Conservation (phyloP, 108 stramenopile genomes). For the Mayamaea pseudoterrestris region DNA sequence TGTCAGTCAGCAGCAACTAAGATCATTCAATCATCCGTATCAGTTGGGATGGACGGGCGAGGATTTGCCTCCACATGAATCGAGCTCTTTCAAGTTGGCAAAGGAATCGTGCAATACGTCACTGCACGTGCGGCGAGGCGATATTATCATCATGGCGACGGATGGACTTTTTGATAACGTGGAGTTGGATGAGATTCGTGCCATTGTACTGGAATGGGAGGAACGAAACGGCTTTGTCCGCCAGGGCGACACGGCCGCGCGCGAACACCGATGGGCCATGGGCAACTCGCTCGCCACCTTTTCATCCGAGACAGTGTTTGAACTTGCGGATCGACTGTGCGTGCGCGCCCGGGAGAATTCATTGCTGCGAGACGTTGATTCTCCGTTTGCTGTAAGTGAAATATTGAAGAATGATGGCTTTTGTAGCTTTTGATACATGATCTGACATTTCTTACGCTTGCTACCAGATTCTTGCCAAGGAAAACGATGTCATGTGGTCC, state of each 20-base stretch:
- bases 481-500: constrained; percentile 98
- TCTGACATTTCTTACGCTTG: too few relatives aligned
- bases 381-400: constrained; percentile 95
- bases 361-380: constrained; percentile 64
- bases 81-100: constrained; percentile 72
- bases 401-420: too few relatives aligned
- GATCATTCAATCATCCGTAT: constrained; percentile 92
- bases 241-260: constrained; percentile 44
- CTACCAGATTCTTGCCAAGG: constrained; percentile 92
- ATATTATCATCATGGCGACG: constrained; percentile 91
- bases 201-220: constrained; percentile 84
- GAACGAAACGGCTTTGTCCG: constrained; percentile 64
- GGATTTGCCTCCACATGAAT: constrained; percentile 31
- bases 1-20: constrained; percentile 89
- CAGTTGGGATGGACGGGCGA: constrained; percentile 90
- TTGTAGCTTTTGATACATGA: too few relatives aligned
- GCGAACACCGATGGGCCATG: constrained; percentile 60
- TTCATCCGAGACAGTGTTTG: constrained; percentile 26
- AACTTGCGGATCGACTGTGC: constrained; percentile 37
- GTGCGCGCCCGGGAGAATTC: constrained; percentile 72
- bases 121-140: constrained; percentile 84
- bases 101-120: constrained; percentile 80
- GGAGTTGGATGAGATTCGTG: constrained; percentile 85
- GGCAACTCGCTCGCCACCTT: constrained; percentile 43
- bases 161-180: constrained; percentile 97